Evolutionary conservation across 129 eudicot genomes (phyloP).

Genomic region (Escallonia rubra): DNA sequence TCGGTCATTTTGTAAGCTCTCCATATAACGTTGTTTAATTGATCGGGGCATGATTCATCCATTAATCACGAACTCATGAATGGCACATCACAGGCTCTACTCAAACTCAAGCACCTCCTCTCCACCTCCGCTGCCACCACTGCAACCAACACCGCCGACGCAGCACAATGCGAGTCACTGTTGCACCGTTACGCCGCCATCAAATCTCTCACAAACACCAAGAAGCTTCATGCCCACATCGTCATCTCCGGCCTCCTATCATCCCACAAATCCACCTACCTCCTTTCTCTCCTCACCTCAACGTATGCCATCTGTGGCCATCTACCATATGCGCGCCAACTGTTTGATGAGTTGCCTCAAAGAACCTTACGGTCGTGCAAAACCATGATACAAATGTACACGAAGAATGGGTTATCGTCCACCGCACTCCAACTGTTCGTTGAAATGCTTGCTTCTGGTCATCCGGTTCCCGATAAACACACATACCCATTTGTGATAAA

Average conservation of each 20-base stretch:
- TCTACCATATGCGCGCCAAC: constrained; percentile 28
- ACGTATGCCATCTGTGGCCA: constrained; percentile 51
- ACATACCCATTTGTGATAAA: constrained; percentile 69
- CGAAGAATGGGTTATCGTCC: constrained; percentile 32
- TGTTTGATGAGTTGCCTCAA: constrained; percentile 56
- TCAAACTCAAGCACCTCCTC: constrained; percentile 38
- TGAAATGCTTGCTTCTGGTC: constrained; percentile 47
- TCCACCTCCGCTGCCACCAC: constrained; percentile 18
- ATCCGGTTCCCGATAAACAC: constrained; percentile 31
- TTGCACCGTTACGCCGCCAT: constrained; percentile 40
- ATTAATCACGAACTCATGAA: constrained; percentile 26
- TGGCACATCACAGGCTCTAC: constrained; percentile 35
- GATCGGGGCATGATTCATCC: too few relatives aligned
- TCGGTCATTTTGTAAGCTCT: too few relatives aligned
- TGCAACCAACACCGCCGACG: constrained; percentile 9
- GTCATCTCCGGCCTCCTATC: constrained; percentile 47
- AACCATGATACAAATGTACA: constrained; percentile 46
- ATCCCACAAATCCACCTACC: constrained; percentile 25
- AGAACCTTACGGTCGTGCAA: constrained; percentile 37
- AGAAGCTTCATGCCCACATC: constrained; percentile 50
- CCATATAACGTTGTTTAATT: too few relatives aligned
- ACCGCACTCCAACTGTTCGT: constrained; percentile 54
- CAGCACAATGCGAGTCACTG: constrained; percentile 43
- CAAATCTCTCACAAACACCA: constrained; percentile 52
- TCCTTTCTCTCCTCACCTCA: constrained; percentile 47